phyloP scores from a whole-genome alignment of 768 basidiomycete genomes.

The Hortiboletus campestris region DNA sequence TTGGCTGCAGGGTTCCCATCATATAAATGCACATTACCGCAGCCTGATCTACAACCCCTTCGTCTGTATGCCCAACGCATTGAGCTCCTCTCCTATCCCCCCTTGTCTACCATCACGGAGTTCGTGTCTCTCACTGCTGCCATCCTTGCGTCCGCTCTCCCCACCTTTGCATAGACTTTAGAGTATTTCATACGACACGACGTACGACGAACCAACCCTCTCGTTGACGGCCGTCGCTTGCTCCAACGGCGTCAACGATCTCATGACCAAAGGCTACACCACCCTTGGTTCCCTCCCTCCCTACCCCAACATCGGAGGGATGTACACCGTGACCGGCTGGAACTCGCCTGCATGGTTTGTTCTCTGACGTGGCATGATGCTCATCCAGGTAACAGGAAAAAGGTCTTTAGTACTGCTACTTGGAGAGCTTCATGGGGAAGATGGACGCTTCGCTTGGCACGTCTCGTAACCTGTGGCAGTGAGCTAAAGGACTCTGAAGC shows the following conservation, averaged over 20 bases:
- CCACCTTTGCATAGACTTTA: constrained; percentile 15
- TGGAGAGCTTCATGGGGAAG: not conserved
- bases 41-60: not conserved
- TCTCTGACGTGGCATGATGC: not conserved
- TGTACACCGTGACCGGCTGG: constrained; percentile 30
- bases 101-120: constrained; percentile 25
- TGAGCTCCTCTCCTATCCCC: not conserved
- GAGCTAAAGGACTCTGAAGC: not conserved
- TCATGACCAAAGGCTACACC: constrained; percentile 30
- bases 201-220: constrained; percentile 27
- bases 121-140: constrained; percentile 12
- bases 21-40: constrained; percentile 14
- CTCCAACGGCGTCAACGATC: constrained; percentile 32
- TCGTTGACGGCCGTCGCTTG: constrained; percentile 29
- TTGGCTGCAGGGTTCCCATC: not conserved
- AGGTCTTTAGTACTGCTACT: no score
- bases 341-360: constrained; percentile 18
- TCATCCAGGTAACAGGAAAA: no score
- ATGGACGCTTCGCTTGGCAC: not conserved
- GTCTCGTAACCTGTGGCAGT: not conserved
- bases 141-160: constrained; percentile 13
- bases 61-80: not conserved
- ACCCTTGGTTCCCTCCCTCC: constrained; percentile 32
- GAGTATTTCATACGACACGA: constrained; percentile 29
- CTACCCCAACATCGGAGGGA: constrained; percentile 36